Evolutionary conservation across 2,329 filamentous ascomycete species (phyloP), one percentile per base, ranked within the genome.

Genomic region (Sporothrix globosa): DNA sequence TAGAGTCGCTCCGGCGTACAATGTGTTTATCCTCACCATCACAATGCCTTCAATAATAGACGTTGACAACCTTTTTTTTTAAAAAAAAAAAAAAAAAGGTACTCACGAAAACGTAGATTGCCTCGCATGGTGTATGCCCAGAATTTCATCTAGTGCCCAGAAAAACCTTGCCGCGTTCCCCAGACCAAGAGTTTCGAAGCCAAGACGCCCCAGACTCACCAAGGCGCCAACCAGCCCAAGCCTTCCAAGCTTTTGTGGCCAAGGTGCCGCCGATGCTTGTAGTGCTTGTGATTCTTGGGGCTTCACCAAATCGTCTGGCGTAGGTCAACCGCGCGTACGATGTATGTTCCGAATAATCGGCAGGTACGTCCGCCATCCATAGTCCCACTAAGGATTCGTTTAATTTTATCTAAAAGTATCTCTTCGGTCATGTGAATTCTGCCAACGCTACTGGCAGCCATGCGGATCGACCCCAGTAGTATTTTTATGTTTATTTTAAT

Each of bases 191-290:
- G 39, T 46, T 44, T 41, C 7, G 34, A 4, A 34, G 34, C 34
- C 56, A 61, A 61, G 56, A 61, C 56, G 21, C 19, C 14, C 17
- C 44, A 41, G 2, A 44, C 21, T 34, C 27, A 9, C 7, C 24
- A 34, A 30, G 53, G 14, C 30, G 34, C 53, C 17, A 34, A 58
- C 4, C 27, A 17, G 30, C 53, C 21, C 24, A 58, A 30, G 53
- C 53, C 30, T 13, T 41, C 54, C 54, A 60, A 60, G 54, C 54
- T 60, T 60, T 60, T 39, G 7, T 60, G 21, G 39, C 34, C 34
- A 34, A 60, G 34, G 41, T 19, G 9, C 30, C 39, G 30, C 13
- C 19, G 30, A 44, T 63, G 34, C 34, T 41, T 61, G 56, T 34
- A 21, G 39, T 24, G 13, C 60, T 65, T 27, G 21, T 44, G 41